phyloP scores from a whole-genome alignment of 208 protist species.

The Herpetomonas tarakana region DNA sequence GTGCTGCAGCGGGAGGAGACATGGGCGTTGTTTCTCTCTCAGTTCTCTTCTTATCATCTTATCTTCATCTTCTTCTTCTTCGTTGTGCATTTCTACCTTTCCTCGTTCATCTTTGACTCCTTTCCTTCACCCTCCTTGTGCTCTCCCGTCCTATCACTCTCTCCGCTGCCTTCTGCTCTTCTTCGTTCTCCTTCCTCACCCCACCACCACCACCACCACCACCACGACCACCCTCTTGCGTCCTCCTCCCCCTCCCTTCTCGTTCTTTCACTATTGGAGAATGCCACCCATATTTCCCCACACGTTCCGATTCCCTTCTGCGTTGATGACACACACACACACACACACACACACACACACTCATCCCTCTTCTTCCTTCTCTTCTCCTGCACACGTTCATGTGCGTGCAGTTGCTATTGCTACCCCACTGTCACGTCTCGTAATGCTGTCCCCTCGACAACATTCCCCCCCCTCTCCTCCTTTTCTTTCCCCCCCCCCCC shows the following conservation, averaged over 20 bases:
- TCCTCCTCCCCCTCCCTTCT: too few relatives aligned
- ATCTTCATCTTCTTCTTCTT: background rate
- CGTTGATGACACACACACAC: slow-evolving; percentile 1
- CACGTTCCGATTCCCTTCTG: too few relatives aligned
- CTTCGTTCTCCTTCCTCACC: too few relatives aligned
- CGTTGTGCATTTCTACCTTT: too few relatives aligned
- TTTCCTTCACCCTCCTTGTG: slow-evolving; percentile 7
- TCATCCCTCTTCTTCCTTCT: background rate
- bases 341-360: background rate
- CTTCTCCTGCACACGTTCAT: background rate
- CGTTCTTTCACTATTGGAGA: too few relatives aligned
- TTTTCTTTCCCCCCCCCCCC: background rate
- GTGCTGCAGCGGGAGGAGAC: too few relatives aligned
- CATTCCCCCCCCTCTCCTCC: background rate
- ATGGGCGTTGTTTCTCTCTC: background rate
- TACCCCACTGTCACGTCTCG: too few relatives aligned
- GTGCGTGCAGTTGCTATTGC: too few relatives aligned
- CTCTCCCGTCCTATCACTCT: background rate
- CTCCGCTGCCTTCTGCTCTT: background rate
- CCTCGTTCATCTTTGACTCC: slow-evolving; percentile 6
- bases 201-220: too few relatives aligned
- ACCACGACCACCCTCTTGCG: too few relatives aligned
- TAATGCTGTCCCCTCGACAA: too few relatives aligned
- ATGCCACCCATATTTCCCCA: too few relatives aligned
- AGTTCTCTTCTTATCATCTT: background rate